These are phyloP conservation scores for Trebouxia sp. DNA, from an alignment of 139 green algal species.

Conservation along the genomic window DNA sequence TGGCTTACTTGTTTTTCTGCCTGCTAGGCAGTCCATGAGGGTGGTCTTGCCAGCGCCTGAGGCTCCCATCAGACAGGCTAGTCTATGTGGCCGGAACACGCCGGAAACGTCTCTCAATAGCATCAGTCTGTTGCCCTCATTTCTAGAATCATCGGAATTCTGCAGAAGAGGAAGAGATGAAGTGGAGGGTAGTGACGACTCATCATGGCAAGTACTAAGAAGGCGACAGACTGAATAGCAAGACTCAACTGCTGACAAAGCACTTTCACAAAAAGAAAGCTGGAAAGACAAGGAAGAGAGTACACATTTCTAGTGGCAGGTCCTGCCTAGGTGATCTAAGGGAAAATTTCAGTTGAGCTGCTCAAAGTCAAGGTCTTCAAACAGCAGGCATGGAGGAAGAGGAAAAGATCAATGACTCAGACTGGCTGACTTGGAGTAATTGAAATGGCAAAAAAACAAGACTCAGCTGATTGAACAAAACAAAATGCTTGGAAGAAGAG, in stretches of 20 bases:
- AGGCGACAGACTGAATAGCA: constrained; percentile 18
- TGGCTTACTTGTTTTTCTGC: constrained; percentile 47
- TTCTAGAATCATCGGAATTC: constrained; percentile 5
- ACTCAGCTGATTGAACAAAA: no score
- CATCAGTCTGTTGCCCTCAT: constrained; percentile 11
- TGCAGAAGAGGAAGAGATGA: background rate
- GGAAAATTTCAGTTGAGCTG: no score
- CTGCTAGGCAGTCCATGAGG: constrained; percentile 58
- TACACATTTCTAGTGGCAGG: no score
- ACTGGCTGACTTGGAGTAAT: no score
- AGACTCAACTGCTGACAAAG: constrained; percentile 27
- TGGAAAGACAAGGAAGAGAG: no score
- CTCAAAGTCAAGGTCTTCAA: no score
- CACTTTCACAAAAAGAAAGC: no score
- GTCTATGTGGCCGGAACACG: constrained; percentile 1
- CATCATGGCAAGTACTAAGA: background rate
- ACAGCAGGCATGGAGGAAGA: no score
- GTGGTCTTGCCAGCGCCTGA: constrained; percentile 52
- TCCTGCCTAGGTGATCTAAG: no score
- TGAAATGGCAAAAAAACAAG: no score
- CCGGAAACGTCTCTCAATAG: constrained; percentile 22
- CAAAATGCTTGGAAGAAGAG: background rate
- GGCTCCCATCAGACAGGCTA: constrained; percentile 37
- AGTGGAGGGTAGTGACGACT: background rate
- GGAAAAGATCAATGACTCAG: no score